Evolutionary conservation across 2,329 filamentous ascomycete genomes (phyloP), one percentile per base, ranked within the genome.

Genomic region (Ophiosphaerella narmari): DNA sequence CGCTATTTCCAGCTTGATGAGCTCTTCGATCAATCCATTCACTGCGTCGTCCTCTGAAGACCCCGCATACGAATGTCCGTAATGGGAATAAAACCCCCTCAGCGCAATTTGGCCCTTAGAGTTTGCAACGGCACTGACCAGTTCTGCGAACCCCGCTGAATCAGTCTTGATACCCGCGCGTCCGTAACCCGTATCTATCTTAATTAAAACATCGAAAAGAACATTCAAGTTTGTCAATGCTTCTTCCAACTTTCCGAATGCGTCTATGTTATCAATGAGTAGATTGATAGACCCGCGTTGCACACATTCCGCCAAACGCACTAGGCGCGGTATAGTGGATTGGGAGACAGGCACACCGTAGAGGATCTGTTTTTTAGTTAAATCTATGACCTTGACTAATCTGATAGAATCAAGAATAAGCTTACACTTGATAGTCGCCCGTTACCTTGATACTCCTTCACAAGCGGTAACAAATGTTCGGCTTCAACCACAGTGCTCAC

Each of bases 401-500:
- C 1, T 11, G 26, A 29, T 7, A 29, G 11, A 29, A 29, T 11
- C 26, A 11, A 29, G 11, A 3, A 29, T 2, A 11, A 11, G 26
- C 78, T 62, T 73, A 87, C 83, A 66, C 87, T 89, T 44, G 86
- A 78, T 13, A 72, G 64, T 6, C 85, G 78, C 3, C 82, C 83
- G 37, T 75, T 68, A 0, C 67, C 60, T 62, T 83, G 79, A 56
- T 84, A 85, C 48, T 86, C 80, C 9, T 79, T 69, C 1, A 92
- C 73, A 35, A 86, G 78, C 0, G 83, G 83, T 7, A 83, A 52
- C 5, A 92, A 74, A 43, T 83, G 80, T 67, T 93, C 89, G 1
- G 86, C 85, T 72, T 93, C 90, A 2, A 82, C 75, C n/a, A 92
- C 59, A 0, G 90, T 94, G 1, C 88, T 92, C 1, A 87, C 85